Percentiles rank a stretch among this genome's conserved stretches.
Conservation (phyloP, 352 stramenopile species). For the Thalassiosira hispida region DNA sequence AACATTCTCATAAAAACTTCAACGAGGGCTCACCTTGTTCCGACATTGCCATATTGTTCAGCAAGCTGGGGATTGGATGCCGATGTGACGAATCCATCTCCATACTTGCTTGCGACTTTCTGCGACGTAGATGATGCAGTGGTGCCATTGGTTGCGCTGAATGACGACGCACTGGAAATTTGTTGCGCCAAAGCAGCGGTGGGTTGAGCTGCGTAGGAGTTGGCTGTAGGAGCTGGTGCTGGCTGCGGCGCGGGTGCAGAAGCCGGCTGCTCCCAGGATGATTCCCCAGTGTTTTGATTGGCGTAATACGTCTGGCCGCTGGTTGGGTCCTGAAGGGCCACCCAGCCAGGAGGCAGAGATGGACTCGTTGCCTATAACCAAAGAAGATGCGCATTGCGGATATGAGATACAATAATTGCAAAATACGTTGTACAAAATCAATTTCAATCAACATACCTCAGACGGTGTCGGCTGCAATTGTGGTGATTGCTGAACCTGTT, state of each 20-base stretch:
- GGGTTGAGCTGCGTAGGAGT: constrained; percentile 13
- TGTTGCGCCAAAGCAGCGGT: background rate
- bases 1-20: background rate
- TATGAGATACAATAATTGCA: too few species aligned
- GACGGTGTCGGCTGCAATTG: constrained; percentile 33
- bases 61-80: constrained; percentile 82
- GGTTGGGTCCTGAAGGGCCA: constrained; percentile 79
- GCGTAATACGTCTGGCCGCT: constrained; percentile 95
- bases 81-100: constrained; percentile 85
- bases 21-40: constrained; percentile 62
- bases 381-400: background rate
- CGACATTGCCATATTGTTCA: constrained; percentile 84
- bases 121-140: constrained; percentile 23
- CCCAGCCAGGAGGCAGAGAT: constrained; percentile 78
- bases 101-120: constrained; percentile 83
- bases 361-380: constrained; percentile 17
- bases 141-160: constrained; percentile 17
- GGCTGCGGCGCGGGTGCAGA: constrained; percentile 42
- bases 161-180: background rate
- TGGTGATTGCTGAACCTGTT: constrained; percentile 27
- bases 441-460: constrained; percentile 19
- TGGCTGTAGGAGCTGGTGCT: constrained; percentile 2
- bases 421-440: too few species aligned
- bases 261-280: constrained; percentile 93
- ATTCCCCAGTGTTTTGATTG: constrained; percentile 96